Conservation (phyloP, 2,329 filamentous ascomycete genomes). For the Trichoderma harzianum region DNA sequence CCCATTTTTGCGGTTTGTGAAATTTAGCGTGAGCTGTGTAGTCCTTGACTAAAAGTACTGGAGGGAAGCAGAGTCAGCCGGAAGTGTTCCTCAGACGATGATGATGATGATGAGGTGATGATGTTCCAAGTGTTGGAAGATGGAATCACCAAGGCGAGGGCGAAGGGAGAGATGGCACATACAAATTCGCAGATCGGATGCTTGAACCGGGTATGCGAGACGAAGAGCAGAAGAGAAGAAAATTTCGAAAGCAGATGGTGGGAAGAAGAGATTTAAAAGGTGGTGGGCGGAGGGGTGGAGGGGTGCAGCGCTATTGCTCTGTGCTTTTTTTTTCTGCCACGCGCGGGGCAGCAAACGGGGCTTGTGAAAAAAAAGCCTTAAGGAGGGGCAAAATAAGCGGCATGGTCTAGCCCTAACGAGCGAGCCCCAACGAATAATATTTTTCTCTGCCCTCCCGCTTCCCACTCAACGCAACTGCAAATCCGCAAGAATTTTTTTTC, state of each 20-base stretch:
- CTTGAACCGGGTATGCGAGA: conserved; percentile 46
- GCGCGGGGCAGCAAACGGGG: conserved; percentile 23
- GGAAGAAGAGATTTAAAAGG: conserved; percentile 40
- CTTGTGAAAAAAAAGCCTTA: not conserved
- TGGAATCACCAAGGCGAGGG: not conserved
- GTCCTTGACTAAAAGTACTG: conserved; percentile 17
- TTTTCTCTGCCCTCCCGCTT: not conserved
- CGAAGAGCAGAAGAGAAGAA: conserved; percentile 39
- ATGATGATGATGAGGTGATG: not conserved
- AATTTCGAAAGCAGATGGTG: conserved; percentile 35
- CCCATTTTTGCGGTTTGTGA: conserved; percentile 43
- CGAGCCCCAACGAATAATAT: not conserved
- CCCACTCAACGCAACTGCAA: not conserved
- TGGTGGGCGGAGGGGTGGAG: conserved; percentile 24
- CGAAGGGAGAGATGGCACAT: conserved; percentile 22
- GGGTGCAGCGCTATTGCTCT: conserved; percentile 27
- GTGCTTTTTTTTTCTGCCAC: conserved; percentile 7
- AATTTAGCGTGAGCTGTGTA: conserved; percentile 4
- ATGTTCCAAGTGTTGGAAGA: not conserved
- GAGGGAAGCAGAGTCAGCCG: conserved; percentile 15
- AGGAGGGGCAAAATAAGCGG: conserved; percentile 16
- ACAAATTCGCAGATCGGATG: conserved; percentile 43
- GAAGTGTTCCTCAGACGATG: not conserved
- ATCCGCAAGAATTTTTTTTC: conserved; percentile 13
- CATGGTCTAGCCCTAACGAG: conserved; percentile 35